Evolutionary conservation across 345 rosid genomes (phyloP), one percentile per base, ranked within the genome.

Genomic region (Clarkia xantiana): DNA sequence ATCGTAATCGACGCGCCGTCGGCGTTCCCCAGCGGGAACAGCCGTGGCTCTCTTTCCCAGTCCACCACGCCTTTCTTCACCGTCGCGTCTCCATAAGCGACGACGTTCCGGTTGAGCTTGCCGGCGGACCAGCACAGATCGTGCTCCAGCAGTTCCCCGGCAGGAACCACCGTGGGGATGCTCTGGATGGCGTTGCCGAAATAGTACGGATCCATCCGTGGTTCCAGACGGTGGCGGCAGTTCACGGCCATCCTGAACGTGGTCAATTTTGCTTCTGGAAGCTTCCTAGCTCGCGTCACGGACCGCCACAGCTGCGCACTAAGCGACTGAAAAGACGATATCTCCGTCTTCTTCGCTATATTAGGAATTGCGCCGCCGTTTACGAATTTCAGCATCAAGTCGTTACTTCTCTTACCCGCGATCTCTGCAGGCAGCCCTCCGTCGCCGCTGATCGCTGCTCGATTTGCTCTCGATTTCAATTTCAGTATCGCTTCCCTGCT

Each of bases 121-220:
- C 53, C 74, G 4, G 91, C 93, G 7, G 71, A 67, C 82, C 86
- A 91, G 19, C 71, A 51, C 63, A 91, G 62, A 47, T 84, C 89
- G 3, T 51, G 59, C 1, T 78, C 56, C n/a, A 91, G 57, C 6
- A 91, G 58, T 47, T 83, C 86, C 12, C 73, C 89, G 1, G 65
- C 72, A 0, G 68, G 3, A 0, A 81, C 85, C 0, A 55, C 29
- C 0, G 94, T 86, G 42, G 94, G 91, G 62, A 80, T 86, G 76
- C 98, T 91, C 77, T 86, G 98, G 42, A 91, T 91, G 22, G 89
- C 82, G 75, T 91, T 91, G 0, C 98, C 98, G 56, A 91, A 91
- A 62, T 91, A 91, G 73, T 67, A 67, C 5, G 81, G 65, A 48
- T 76, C 73, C 18, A 91, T 61, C 71, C 64, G 67, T 22, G 96